Conservation (phyloP, 768 basidiomycete species). For the Gyrodon lividus region DNA sequence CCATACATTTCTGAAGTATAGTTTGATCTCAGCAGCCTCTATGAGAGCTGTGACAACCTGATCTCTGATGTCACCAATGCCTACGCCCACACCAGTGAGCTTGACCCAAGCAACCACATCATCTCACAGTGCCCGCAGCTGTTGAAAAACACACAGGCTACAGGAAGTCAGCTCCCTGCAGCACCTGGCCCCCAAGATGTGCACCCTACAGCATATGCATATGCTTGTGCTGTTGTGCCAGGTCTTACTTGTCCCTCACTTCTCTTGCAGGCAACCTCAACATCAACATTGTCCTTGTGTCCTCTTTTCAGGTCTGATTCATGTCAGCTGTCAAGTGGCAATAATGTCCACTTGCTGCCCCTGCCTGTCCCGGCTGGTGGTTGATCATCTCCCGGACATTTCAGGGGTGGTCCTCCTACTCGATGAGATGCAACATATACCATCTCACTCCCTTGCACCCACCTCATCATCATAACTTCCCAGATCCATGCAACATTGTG, state of each 20-base stretch:
- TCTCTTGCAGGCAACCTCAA: conserved; percentile 48
- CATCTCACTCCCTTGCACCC: conserved; percentile 63
- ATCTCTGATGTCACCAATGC: conserved; percentile 98
- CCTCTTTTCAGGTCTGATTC: conserved; percentile 68
- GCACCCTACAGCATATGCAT: conserved; percentile 93
- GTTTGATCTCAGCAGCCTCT: conserved; percentile 94
- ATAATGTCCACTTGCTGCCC: conserved; percentile 51
- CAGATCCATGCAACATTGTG: conserved; percentile 42
- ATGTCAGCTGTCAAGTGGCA: conserved; percentile 47
- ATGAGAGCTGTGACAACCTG: conserved; percentile 99
- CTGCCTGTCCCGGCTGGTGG: conserved; percentile 49
- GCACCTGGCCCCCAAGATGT: conserved; percentile 95
- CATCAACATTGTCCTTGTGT: conserved; percentile 17
- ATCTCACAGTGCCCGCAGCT: conserved; percentile 81
- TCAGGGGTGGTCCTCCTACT: conserved; percentile 81
- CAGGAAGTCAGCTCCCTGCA: conserved; percentile 73
- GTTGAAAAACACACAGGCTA: conserved; percentile 73
- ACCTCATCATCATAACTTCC: conserved; percentile 54
- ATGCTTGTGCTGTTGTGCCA: conserved; percentile 74
- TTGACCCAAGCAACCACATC: conserved; percentile 81
- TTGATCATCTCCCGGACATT: conserved; percentile 67
- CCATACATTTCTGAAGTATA: conserved; percentile 85
- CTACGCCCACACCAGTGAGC: conserved; percentile 90
- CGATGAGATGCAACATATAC: conserved; percentile 66
- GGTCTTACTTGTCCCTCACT: conserved; percentile 68